Conservation (phyloP, 2,329 filamentous ascomycete species). For the Dendryphion nanum region DNA sequence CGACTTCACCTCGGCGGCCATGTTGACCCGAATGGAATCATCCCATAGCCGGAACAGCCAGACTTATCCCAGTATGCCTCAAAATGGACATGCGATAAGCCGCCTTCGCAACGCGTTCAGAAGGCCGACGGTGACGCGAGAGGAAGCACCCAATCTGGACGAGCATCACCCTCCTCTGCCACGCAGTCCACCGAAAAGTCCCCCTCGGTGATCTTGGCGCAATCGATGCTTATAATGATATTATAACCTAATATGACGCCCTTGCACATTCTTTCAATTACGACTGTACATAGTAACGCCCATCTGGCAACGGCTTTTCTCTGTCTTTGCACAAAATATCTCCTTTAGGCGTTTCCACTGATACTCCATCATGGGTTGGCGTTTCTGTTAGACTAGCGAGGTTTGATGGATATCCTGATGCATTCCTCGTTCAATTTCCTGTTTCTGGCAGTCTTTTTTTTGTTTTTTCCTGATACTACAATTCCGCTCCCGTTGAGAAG, state of each 20-base stretch:
- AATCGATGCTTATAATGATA: conserved; percentile 9
- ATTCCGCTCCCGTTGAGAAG: no score
- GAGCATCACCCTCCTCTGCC: conserved; percentile 18
- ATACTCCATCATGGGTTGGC: conserved; percentile 17
- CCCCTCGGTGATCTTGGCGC: conserved; percentile 7
- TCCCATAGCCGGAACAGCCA: conserved; percentile 32
- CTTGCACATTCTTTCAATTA: conserved; percentile 18
- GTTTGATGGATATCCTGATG: conserved; percentile 3
- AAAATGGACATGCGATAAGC: conserved; percentile 18
- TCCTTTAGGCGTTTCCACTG: conserved; percentile 10
- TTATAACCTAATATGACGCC: conserved; percentile 13
- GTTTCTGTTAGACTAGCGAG: conserved; percentile 14
- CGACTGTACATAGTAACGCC: conserved; percentile 31
- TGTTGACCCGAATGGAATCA: conserved; percentile 82
- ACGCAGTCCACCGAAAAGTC: conserved; percentile 21
- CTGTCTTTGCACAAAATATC: conserved; percentile 21
- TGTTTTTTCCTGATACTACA: neutral
- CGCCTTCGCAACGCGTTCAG: conserved; percentile 31
- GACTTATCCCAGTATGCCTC: neutral
- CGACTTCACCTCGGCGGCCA: conserved; percentile 88
- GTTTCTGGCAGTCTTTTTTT: conserved; percentile 9
- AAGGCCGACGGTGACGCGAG: conserved; percentile 31
- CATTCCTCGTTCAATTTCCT: conserved; percentile 14
- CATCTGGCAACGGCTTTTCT: conserved; percentile 12
- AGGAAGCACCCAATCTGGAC: conserved; percentile 26